Base-by-base conservation (phyloP, 1,284 basidiomycete species). In the Leccinum subrobustum region DNA sequence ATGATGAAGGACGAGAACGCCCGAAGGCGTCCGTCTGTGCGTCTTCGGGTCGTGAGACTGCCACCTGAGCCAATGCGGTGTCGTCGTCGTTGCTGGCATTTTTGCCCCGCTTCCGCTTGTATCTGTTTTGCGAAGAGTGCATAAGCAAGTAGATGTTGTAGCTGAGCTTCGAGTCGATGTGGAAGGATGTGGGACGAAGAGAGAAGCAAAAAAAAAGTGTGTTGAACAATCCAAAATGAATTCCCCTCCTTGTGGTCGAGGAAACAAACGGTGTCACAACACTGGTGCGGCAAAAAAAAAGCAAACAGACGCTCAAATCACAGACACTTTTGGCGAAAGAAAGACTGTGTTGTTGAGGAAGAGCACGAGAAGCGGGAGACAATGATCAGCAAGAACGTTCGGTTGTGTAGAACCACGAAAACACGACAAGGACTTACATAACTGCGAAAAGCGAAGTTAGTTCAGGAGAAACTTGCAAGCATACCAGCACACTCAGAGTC, bases 21-120 rank as follows among this genome's bases (percentile, higher is more conserved):
- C 80, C 70, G 73, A 81, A 83, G 64, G 79, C 73, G 61, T 76
- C 74, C 64, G 73, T 69, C 67, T 70, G 70, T 63, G 76, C 68
- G 66, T 83, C 84, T 65, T 83, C 81, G 65, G 70, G 73, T 72
- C 80, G 81, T 73, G 81, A 76, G 73, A 78, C 77, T 29, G 60
- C 25, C 71, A 79, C 71, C 75, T 81, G 67, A 68, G 73, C 68
- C 63, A 68, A 70, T 58, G 68, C 62, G 42, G 72, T 67, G 64
- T 75, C 74, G 60, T 86, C 83, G 67, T 81, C 79, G 66, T 80
- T 83, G 65, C 78, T 77, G 63, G 77, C 78, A 68, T 79, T 81
- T 70, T 76, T 78, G 60, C 74, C 75, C 71, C 80, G 79, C 67
- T 79, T 76, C 64, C 82, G 76, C 69, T 81, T 79, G 64, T 68